A percentile compares a stretch with the other conserved stretches of the same genome.
Evolutionary conservation across 495 filamentous ascomycete species (phyloP).

Genomic region (Aspergillus nanangensis): DNA sequence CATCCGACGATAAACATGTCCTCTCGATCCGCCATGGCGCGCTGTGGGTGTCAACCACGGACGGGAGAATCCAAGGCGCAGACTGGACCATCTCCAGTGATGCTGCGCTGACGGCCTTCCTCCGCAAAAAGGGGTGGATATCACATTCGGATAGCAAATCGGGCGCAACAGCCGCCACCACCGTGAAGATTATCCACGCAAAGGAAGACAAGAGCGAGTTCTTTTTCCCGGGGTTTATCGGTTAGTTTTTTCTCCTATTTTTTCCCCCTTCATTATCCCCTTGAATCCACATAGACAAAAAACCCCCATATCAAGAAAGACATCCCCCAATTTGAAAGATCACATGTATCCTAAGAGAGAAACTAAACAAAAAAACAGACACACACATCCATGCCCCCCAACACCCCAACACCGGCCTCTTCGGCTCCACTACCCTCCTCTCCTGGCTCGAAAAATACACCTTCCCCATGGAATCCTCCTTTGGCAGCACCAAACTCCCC

Average conservation of each 20-base stretch:
- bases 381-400: conserved; percentile 94
- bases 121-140: conserved; percentile 43
- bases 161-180: background rate
- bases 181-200: conserved; percentile 23
- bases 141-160: conserved; percentile 5
- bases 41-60: conserved; percentile 56
- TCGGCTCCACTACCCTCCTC: conserved; percentile 83
- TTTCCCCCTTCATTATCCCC: background rate
- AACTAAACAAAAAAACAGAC: conserved; percentile 45
- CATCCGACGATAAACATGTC: conserved; percentile 14
- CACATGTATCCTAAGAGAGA: conserved; percentile 4
- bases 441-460: conserved; percentile 93
- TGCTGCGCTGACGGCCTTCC: conserved; percentile 34
- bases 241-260: conserved; percentile 39
- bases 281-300: conserved; percentile 1
- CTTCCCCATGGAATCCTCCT: conserved; percentile 83
- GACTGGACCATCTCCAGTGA: conserved; percentile 31
- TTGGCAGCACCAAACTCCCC: conserved; percentile 32
- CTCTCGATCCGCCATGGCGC: conserved; percentile 47
- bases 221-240: conserved; percentile 93
- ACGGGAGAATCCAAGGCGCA: conserved; percentile 55
- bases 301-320: no score
- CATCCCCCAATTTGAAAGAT: no score
- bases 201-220: conserved; percentile 51
- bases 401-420: conserved; percentile 88